Evolutionary conservation across 1,284 basidiomycete species (phyloP).

Genomic region (Fomes fomentarius): DNA sequence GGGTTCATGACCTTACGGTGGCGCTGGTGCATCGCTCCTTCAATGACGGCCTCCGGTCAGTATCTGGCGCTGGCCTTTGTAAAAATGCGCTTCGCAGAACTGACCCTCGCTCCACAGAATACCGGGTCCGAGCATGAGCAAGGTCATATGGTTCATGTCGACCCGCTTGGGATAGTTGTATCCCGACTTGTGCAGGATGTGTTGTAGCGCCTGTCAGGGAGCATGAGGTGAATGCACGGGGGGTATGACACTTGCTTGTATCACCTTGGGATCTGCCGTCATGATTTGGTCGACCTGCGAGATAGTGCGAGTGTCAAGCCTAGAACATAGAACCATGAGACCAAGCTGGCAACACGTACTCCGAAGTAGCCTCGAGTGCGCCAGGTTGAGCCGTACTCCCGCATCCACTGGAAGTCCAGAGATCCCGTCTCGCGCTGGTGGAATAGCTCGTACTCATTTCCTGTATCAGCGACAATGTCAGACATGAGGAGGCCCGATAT

Average conservation of each 20-base stretch:
- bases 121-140: conserved; percentile 23
- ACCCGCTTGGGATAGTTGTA: conserved; percentile 28
- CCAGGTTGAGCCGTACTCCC: conserved; percentile 28
- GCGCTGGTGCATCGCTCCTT: conserved; percentile 43
- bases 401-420: conserved; percentile 26
- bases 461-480: conserved; percentile 13
- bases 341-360: conserved; percentile 7
- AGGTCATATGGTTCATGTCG: conserved; percentile 14
- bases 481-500: too few species aligned
- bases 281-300: conserved; percentile 13
- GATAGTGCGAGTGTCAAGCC: too few species aligned
- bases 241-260: too few species aligned
- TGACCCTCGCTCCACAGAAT: conserved; percentile 24
- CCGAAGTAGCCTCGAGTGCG: conserved; percentile 19
- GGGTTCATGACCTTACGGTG: conserved; percentile 43
- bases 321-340: too few species aligned
- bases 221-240: too few species aligned
- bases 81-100: not conserved
- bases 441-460: conserved; percentile 20
- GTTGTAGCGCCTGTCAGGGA: conserved; percentile 32
- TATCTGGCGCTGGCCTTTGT: too few species aligned
- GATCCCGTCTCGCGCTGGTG: conserved; percentile 25
- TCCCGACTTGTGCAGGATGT: conserved; percentile 32
- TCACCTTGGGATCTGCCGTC: conserved; percentile 20
- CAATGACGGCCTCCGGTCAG: too few species aligned